Evolutionary conservation across 2,329 filamentous ascomycete species (phyloP).

Genomic region (Fusarium hainanense): DNA sequence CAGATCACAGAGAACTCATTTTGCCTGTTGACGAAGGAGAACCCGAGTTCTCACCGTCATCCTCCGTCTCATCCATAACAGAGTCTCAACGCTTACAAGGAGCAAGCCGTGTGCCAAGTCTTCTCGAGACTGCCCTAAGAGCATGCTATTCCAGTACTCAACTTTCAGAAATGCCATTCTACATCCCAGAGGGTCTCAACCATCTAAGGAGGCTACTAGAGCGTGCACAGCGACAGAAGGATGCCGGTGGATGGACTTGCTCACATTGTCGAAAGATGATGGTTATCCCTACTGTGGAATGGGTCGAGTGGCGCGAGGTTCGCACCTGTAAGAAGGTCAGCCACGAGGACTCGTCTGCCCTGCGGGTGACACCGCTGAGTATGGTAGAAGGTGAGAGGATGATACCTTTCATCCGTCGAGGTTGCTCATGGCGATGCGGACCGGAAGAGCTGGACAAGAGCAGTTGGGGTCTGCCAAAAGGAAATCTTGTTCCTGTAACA

Average conservation of each 20-base stretch:
- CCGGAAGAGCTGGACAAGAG: slow-evolving; percentile 43
- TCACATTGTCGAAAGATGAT: slow-evolving; percentile 62
- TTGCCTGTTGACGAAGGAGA: slow-evolving; percentile 41
- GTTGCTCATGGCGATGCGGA: slow-evolving; percentile 63
- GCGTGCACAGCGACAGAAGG: slow-evolving; percentile 55
- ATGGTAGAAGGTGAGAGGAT: slow-evolving; percentile 50
- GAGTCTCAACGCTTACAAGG: slow-evolving; percentile 25
- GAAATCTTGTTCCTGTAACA: slow-evolving; percentile 25
- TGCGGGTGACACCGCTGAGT: slow-evolving; percentile 45
- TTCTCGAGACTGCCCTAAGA: slow-evolving; percentile 63
- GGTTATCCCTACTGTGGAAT: slow-evolving; percentile 64
- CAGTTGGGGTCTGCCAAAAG: slow-evolving; percentile 40
- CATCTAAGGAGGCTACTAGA: slow-evolving; percentile 56
- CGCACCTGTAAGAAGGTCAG: slow-evolving; percentile 30
- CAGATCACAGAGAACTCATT: slow-evolving; percentile 28
- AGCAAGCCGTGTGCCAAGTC: slow-evolving; percentile 57
- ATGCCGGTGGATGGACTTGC: slow-evolving; percentile 63
- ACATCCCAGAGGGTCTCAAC: slow-evolving; percentile 56
- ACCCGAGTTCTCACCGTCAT: slow-evolving; percentile 15
- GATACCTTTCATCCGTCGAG: slow-evolving; percentile 60
- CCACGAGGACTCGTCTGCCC: slow-evolving; percentile 10
- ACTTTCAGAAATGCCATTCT: slow-evolving; percentile 55
- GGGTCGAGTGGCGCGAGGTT: slow-evolving; percentile 71
- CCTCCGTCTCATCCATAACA: slow-evolving; percentile 15
- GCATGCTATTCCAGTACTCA: slow-evolving; percentile 58